Evolutionary conservation across 805 yeast species (phyloP).

Genomic region (Candida ulmi): DNA sequence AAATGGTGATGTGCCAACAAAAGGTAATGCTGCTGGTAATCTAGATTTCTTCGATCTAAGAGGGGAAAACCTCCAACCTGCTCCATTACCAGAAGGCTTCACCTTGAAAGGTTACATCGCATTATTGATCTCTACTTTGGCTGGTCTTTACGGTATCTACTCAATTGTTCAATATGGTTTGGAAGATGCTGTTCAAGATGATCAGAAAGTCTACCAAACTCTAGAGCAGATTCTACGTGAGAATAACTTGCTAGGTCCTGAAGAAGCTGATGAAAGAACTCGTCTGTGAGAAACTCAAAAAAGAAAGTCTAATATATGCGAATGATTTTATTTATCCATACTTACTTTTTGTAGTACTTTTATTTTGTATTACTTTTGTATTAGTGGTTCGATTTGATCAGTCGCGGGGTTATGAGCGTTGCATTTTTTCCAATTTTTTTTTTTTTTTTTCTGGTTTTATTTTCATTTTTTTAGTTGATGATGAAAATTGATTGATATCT

Average conservation of each 20-base stretch:
- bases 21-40: conserved; percentile 76
- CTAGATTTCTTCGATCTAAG: conserved; percentile 47
- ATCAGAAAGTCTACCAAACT: conserved; percentile 34
- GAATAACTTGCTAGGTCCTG: conserved; percentile 16
- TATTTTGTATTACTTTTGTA: too few relatives aligned
- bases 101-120: conserved; percentile 68
- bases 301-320: too few relatives aligned
- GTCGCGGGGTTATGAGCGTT: neutral
- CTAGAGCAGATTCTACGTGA: conserved; percentile 30
- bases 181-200: conserved; percentile 51
- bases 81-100: conserved; percentile 66
- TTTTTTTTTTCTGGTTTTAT: neutral
- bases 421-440: neutral
- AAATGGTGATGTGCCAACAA: conserved; percentile 36
- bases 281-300: conserved; percentile 8
- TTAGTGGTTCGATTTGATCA: too few relatives aligned
- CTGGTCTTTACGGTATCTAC: conserved; percentile 55
- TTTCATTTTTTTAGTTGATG: neutral
- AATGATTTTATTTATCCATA: too few relatives aligned
- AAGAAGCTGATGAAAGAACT: conserved; percentile 12
- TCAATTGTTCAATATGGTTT: conserved; percentile 61
- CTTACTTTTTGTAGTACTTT: neutral
- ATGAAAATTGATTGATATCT: neutral
- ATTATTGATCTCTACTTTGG: conserved; percentile 42
- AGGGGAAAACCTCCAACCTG: conserved; percentile 56